Evolutionary conservation across 108 stramenopile species (phyloP).

Genomic region (Skeletonema tropicum): DNA sequence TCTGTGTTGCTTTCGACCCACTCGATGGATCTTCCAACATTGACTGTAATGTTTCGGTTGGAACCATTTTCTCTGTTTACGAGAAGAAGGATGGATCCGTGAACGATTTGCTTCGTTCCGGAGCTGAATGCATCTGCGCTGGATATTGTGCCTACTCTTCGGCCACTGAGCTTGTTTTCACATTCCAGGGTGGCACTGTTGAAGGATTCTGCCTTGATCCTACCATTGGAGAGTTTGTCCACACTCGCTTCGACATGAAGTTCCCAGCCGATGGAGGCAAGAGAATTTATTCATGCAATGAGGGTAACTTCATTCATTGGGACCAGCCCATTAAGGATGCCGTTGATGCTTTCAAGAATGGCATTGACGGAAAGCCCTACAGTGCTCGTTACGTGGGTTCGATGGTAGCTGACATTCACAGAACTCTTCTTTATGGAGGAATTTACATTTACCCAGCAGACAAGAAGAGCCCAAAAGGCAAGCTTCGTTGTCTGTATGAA

Average conservation of each 20-base stretch:
- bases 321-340: constrained; percentile 93
- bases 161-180: constrained; percentile 93
- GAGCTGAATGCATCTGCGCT: constrained; percentile 92
- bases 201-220: constrained; percentile 98
- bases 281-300: constrained; percentile 97
- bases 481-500: constrained; percentile 98
- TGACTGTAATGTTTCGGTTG: constrained; percentile 99
- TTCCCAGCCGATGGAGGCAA: constrained; percentile 93
- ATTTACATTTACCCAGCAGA: constrained; percentile 99
- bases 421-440: constrained; percentile 98
- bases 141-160: constrained; percentile 95
- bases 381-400: constrained; percentile 97
- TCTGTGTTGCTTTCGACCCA: constrained; percentile 98
- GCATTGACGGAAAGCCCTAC: constrained; percentile 71
- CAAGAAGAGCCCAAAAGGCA: constrained; percentile 91
- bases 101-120: constrained; percentile 91
- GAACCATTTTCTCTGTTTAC: constrained; percentile 98
- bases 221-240: constrained; percentile 98
- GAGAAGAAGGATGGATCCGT: constrained; percentile 84
- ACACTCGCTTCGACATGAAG: constrained; percentile 88
- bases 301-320: constrained; percentile 95
- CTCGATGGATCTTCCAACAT: constrained; percentile 99
- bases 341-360: constrained; percentile 88
- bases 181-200: constrained; percentile 88
- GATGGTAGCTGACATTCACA: constrained; percentile 99